phyloP scores from a whole-genome alignment of 306 rosid species.

The Quercus berberidifolia region DNA sequence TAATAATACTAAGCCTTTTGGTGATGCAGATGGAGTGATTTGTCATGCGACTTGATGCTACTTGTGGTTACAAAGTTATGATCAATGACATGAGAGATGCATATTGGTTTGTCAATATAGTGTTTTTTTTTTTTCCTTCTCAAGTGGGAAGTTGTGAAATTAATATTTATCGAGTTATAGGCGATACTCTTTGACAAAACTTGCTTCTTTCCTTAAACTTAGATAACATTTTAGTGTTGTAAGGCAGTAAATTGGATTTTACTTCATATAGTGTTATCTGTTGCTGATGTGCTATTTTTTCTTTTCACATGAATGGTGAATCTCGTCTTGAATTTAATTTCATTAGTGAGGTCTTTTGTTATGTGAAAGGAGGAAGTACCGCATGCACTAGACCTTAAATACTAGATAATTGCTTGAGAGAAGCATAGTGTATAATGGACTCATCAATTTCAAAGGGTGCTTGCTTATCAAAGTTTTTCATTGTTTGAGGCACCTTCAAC shows the following conservation, averaged over 20 bases:
- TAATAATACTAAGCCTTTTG: not conserved
- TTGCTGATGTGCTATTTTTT: not conserved
- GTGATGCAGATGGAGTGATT: conserved; percentile 29
- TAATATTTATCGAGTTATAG: not conserved
- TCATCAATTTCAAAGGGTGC: no score
- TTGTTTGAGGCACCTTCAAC: no score
- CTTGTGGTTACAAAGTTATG: not conserved
- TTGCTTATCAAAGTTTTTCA: no score
- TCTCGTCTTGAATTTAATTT: no score
- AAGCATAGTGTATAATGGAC: no score
- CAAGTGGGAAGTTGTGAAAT: conserved; percentile 12
- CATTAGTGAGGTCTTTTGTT: no score
- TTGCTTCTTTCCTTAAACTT: not conserved
- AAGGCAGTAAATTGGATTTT: not conserved
- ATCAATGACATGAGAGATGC: not conserved
- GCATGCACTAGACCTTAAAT: no score
- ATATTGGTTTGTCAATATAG: not conserved
- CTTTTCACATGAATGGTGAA: not conserved
- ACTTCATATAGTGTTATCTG: not conserved
- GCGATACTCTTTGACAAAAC: not conserved
- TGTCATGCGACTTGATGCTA: not conserved
- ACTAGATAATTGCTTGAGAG: no score
- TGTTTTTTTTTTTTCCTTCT: not conserved
- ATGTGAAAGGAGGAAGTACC: no score
- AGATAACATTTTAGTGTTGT: not conserved